phyloP scores from a whole-genome alignment of 2,329 filamentous ascomycete species.

The Paramyrothecium roridum region DNA sequence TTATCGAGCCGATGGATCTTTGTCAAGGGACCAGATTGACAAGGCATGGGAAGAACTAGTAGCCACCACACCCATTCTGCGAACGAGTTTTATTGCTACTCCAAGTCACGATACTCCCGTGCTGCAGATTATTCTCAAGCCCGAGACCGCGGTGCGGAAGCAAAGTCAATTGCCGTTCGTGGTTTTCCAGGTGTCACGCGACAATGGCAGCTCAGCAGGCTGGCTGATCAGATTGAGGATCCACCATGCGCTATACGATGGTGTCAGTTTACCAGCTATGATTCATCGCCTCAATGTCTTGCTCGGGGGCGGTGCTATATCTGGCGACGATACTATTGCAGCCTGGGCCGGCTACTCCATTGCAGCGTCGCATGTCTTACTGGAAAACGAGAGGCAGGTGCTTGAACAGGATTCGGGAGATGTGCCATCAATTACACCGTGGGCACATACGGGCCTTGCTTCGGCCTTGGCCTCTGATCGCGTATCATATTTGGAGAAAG shows the following conservation, averaged over 20 bases:
- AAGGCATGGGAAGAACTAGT: constrained; percentile 61
- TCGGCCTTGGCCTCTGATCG: constrained; percentile 7
- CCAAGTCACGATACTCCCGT: constrained; percentile 45
- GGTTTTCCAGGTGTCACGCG: constrained; percentile 11
- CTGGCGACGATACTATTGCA: background rate
- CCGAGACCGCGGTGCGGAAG: background rate
- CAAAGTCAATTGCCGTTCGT: constrained; percentile 17
- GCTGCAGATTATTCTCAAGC: constrained; percentile 57
- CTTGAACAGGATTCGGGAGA: background rate
- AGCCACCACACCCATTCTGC: constrained; percentile 57
- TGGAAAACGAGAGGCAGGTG: background rate
- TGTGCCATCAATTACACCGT: background rate
- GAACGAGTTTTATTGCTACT: constrained; percentile 63
- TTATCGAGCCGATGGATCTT: constrained; percentile 46
- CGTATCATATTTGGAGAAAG: constrained; percentile 38
- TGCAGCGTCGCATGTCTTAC: background rate
- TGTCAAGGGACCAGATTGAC: constrained; percentile 39
- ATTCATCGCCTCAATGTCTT: constrained; percentile 34
- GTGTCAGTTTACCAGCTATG: constrained; percentile 68
- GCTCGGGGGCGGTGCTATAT: constrained; percentile 1
- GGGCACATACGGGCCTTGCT: background rate
- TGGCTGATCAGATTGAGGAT: constrained; percentile 54
- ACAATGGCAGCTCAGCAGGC: constrained; percentile 6
- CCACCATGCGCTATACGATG: constrained; percentile 88
- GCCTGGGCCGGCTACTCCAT: background rate